These are phyloP conservation scores for Pseudonectria buxi DNA, from an alignment of 2,329 filamentous ascomycete genomes.

Conservation along the genomic window DNA sequence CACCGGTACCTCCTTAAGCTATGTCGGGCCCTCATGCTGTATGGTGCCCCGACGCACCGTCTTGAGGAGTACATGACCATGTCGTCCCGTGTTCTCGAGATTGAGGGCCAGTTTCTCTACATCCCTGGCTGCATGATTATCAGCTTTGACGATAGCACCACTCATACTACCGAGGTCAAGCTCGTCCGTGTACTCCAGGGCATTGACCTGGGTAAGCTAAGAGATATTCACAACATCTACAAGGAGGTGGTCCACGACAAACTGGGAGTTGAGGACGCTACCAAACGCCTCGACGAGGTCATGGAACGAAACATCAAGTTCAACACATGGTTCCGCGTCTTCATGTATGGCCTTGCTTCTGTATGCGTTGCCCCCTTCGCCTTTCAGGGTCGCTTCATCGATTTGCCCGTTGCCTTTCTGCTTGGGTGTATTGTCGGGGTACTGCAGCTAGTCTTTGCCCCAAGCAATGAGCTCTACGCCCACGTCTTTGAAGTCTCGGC, in stretches of 20 bases:
- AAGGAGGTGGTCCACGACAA: conserved; percentile 76
- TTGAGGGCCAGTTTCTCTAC: conserved; percentile 85
- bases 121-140: conserved; percentile 92
- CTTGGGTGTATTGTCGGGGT: conserved; percentile 68
- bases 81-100: conserved; percentile 81
- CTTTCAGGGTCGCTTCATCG: conserved; percentile 69
- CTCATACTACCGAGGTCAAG: conserved; percentile 75
- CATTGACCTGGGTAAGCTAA: conserved; percentile 65
- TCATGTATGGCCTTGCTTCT: conserved; percentile 69
- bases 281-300: conserved; percentile 50
- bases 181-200: conserved; percentile 63
- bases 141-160: conserved; percentile 70
- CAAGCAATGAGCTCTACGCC: conserved; percentile 63
- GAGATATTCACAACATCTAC: conserved; percentile 70
- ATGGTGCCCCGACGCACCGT: conserved; percentile 84
- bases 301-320: conserved; percentile 41
- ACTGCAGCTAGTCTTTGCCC: conserved; percentile 67
- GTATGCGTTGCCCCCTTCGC: conserved; percentile 73
- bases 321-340: conserved; percentile 48
- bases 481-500: conserved; percentile 48
- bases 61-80: conserved; percentile 89
- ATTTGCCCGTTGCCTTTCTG: conserved; percentile 69
- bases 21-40: conserved; percentile 81
- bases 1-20: conserved; percentile 80
- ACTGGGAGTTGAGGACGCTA: conserved; percentile 66